Conservation (phyloP, 108 stramenopile species). For the Phaeodactylum tricornutum region DNA sequence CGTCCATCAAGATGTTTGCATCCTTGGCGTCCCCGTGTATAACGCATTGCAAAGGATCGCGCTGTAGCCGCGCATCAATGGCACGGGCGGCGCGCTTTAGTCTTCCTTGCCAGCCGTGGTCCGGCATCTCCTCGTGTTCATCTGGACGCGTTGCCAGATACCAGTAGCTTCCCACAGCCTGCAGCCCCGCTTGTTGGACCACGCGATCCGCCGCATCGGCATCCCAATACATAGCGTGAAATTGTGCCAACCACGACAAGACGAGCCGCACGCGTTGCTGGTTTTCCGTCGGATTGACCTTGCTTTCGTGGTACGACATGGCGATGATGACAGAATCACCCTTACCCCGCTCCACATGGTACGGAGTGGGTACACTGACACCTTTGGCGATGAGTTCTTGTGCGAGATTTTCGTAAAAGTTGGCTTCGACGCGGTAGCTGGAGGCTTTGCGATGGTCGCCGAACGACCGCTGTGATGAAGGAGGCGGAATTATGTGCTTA, state of each 20-base stretch:
- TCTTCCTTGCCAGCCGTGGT: conserved; percentile 54
- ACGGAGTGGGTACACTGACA: conserved; percentile 20
- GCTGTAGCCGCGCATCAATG: conserved; percentile 47
- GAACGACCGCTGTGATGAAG: conserved; percentile 13
- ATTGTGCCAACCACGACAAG: conserved; percentile 48
- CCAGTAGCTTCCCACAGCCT: conserved; percentile 56
- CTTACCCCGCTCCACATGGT: conserved; percentile 27
- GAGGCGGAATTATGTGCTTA: conserved; percentile 35
- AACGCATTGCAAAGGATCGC: conserved; percentile 49
- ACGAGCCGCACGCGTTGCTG: conserved; percentile 4
- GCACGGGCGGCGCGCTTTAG: conserved; percentile 53
- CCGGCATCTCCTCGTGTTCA: conserved; percentile 52
- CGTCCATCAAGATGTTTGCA: conserved; percentile 45
- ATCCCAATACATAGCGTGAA: conserved; percentile 61
- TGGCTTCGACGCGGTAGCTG: conserved; percentile 56
- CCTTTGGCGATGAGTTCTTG: conserved; percentile 6
- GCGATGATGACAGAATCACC: conserved; percentile 10
- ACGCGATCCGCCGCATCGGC: conserved; percentile 11
- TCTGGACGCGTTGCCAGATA: conserved; percentile 65
- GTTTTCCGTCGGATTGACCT: not conserved
- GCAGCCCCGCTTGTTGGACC: conserved; percentile 20
- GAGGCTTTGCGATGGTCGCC: conserved; percentile 60
- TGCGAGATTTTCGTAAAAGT: conserved; percentile 46
- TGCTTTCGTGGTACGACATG: conserved; percentile 6
- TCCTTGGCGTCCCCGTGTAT: conserved; percentile 72